A percentile compares a stretch with the other conserved stretches of the same genome.
Evolutionary conservation across 1,284 basidiomycete genomes (phyloP).

Genomic region (Peniophora sp.): DNA sequence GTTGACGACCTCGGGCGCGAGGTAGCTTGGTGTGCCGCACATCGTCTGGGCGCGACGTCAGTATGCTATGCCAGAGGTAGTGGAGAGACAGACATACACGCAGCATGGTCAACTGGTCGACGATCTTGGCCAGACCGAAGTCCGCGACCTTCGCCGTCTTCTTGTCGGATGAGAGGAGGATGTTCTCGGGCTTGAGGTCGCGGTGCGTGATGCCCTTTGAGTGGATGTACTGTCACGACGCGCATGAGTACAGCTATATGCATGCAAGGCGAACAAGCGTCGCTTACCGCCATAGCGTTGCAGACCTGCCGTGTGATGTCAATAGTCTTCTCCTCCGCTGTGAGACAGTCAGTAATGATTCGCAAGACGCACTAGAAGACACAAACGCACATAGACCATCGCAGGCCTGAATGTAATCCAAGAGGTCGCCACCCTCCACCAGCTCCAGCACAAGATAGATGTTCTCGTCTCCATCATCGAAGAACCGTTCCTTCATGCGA

Average conservation of each 20-base stretch:
- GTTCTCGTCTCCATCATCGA: slow-evolving; percentile 50
- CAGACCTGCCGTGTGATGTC: slow-evolving; percentile 72
- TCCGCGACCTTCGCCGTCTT: slow-evolving; percentile 81
- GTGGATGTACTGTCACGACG: slow-evolving; percentile 58
- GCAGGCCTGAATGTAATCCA: slow-evolving; percentile 64
- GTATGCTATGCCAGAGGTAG: not conserved
- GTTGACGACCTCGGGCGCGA: slow-evolving; percentile 84
- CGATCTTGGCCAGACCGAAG: slow-evolving; percentile 88
- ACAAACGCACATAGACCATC: slow-evolving; percentile 49
- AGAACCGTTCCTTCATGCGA: slow-evolving; percentile 71
- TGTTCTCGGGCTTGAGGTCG: slow-evolving; percentile 90
- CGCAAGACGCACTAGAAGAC: not conserved
- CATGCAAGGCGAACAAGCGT: slow-evolving; percentile 3
- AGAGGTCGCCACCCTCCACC: slow-evolving; percentile 82
- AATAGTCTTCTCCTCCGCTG: slow-evolving; percentile 49
- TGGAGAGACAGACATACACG: slow-evolving; percentile 34
- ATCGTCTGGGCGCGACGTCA: slow-evolving; percentile 47
- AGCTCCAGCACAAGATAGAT: slow-evolving; percentile 78
- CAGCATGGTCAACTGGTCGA: slow-evolving; percentile 67
- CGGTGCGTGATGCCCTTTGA: slow-evolving; percentile 74
- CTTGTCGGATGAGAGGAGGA: slow-evolving; percentile 58
- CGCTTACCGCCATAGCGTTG: slow-evolving; percentile 58
- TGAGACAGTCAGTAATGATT: slow-evolving; percentile 2
- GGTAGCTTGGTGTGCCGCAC: slow-evolving; percentile 81
- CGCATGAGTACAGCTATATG: not conserved